These are phyloP conservation scores for Amanita rubescens DNA, from an alignment of 768 basidiomycete genomes.

Conservation along the genomic window DNA sequence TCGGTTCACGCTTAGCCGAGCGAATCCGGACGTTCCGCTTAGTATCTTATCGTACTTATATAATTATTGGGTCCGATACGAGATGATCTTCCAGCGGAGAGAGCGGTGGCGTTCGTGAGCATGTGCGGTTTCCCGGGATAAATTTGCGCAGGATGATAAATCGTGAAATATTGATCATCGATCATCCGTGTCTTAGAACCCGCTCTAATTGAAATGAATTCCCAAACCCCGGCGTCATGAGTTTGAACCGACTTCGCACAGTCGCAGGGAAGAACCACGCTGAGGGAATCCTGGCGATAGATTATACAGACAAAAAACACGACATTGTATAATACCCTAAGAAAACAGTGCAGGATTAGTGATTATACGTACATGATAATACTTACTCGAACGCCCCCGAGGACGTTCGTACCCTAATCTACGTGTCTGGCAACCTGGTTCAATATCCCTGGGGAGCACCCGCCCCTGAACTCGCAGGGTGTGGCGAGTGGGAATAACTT, in stretches of 20 bases:
- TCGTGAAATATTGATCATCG: not conserved
- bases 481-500: constrained; percentile 18
- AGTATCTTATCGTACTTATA: not conserved
- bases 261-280: not conserved
- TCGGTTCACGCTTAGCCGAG: too few relatives aligned
- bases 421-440: constrained; percentile 1
- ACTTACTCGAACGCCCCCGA: not conserved
- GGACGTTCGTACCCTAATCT: not conserved
- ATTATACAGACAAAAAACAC: not conserved
- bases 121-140: not conserved
- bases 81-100: too few relatives aligned
- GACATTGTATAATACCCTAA: not conserved
- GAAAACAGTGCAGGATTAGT: constrained; percentile 3
- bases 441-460: constrained; percentile 2
- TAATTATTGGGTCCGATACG: too few relatives aligned
- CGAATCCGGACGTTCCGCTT: not conserved
- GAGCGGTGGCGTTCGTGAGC: too few relatives aligned
- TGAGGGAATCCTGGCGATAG: not conserved
- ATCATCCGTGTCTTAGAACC: not conserved
- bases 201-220: not conserved
- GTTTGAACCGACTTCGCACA: not conserved
- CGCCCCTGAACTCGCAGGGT: constrained; percentile 15
- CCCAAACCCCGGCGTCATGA: not conserved
- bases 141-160: not conserved
- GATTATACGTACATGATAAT: constrained; percentile 5